phyloP scores from a whole-genome alignment of 2,329 filamentous ascomycete species.

The Fusarium longipes region DNA sequence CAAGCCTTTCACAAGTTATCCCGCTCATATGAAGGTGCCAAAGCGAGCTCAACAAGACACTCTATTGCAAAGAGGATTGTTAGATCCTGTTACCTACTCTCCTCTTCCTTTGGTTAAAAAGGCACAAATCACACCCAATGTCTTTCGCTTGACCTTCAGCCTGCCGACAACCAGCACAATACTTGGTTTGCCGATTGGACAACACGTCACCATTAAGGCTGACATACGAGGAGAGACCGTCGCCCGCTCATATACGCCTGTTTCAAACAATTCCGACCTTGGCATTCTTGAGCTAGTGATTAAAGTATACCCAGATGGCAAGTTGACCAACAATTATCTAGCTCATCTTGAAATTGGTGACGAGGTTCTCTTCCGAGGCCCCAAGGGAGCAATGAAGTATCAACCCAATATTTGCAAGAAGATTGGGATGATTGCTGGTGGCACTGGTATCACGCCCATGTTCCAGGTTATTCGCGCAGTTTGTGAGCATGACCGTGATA shows the following conservation, averaged over 20 bases:
- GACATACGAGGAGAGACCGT: conserved; percentile 58
- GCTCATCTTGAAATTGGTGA: conserved; percentile 60
- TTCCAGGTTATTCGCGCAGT: conserved; percentile 71
- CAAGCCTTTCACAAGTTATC: conserved; percentile 41
- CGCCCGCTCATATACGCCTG: conserved; percentile 65
- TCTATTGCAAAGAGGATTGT: background rate
- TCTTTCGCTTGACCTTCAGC: conserved; percentile 60
- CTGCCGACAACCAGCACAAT: conserved; percentile 58
- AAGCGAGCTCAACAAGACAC: conserved; percentile 33
- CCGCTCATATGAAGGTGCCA: conserved; percentile 50
- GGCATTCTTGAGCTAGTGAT: conserved; percentile 64
- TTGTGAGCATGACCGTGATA: conserved; percentile 68
- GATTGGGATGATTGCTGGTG: conserved; percentile 68
- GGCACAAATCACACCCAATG: conserved; percentile 47
- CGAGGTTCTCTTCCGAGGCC: conserved; percentile 63
- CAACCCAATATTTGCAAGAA: conserved; percentile 53
- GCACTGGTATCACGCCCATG: conserved; percentile 51
- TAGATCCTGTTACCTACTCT: conserved; percentile 2
- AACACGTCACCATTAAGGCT: conserved; percentile 65
- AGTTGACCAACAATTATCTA: conserved; percentile 61
- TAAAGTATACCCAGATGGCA: conserved; percentile 62
- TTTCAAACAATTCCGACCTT: conserved; percentile 61
- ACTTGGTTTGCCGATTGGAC: conserved; percentile 66
- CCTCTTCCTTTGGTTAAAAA: background rate
- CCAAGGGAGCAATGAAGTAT: conserved; percentile 68